Percentiles rank a stretch among this genome's conserved stretches.
These are phyloP conservation scores for Aaosphaeria arxii DNA, from an alignment of 2,329 filamentous ascomycete genomes.

Conservation along the genomic window DNA sequence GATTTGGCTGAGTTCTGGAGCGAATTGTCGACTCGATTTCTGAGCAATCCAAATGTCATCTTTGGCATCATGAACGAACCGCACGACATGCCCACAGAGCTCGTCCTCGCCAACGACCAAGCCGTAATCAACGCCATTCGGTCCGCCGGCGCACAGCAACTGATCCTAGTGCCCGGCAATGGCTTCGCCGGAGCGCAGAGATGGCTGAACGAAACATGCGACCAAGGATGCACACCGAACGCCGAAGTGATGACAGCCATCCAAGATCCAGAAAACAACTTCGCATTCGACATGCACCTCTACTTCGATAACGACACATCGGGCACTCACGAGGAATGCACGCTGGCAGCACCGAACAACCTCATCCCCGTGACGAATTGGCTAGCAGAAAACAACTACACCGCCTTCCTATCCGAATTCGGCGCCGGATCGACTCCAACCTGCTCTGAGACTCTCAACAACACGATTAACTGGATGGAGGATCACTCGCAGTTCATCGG, in stretches of 20 bases:
- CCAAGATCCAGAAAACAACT: conserved; percentile 48
- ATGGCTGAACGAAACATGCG: conserved; percentile 39
- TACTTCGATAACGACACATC: conserved; percentile 52
- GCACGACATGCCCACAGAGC: conserved; percentile 48
- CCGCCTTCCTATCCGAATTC: conserved; percentile 52
- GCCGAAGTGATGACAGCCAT: conserved; percentile 40
- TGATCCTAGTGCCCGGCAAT: conserved; percentile 51
- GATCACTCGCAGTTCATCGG: conserved; percentile 49
- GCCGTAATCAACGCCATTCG: conserved; percentile 48
- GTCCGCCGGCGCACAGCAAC: conserved; percentile 42
- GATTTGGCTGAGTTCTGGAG: conserved; percentile 51
- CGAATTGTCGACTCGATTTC: conserved; percentile 47
- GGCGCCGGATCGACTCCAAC: conserved; percentile 43
- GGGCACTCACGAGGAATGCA: conserved; percentile 44
- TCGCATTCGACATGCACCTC: conserved; percentile 52
- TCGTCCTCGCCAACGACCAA: conserved; percentile 49
- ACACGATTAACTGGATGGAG: conserved; percentile 37
- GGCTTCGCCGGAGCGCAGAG: conserved; percentile 49
- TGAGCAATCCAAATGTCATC: conserved; percentile 43
- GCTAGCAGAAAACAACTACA: conserved; percentile 45
- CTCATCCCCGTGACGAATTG: conserved; percentile 45
- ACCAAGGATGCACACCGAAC: conserved; percentile 37
- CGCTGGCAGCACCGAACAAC: conserved; percentile 42
- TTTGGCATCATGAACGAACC: conserved; percentile 53
- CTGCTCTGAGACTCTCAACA: conserved; percentile 43